Evolutionary conservation across 305 asterid species (phyloP).

Genomic region (Ilex paraguariensis): DNA sequence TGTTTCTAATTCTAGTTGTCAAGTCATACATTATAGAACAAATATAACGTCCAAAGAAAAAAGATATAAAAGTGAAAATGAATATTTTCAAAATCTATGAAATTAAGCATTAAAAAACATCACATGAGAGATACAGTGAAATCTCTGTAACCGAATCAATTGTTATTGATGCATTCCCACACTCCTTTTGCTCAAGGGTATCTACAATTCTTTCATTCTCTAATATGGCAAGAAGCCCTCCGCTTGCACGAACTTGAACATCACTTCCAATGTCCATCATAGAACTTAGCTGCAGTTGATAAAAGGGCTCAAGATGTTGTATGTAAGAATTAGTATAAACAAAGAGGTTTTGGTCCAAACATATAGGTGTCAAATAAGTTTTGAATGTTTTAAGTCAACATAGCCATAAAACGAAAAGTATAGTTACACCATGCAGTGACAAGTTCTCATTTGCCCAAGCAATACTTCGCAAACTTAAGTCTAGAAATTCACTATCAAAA

Average conservation of each 20-base stretch:
- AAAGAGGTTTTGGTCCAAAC: no score
- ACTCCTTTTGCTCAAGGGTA: constrained; percentile 63
- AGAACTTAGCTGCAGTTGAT: constrained; percentile 69
- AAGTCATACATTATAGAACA: constrained; percentile 32
- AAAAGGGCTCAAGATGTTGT: neutral
- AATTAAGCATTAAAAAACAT: constrained; percentile 10
- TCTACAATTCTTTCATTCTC: constrained; percentile 90
- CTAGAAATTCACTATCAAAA: no score
- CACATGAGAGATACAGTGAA: constrained; percentile 68
- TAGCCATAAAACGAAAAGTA: no score
- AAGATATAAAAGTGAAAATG: constrained; percentile 1
- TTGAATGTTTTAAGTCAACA: no score
- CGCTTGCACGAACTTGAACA: constrained; percentile 92
- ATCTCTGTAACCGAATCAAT: constrained; percentile 70
- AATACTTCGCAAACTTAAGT: no score
- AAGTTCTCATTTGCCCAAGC: no score
- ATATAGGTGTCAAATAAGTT: no score
- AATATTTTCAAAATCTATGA: constrained; percentile 10
- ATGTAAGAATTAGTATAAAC: no score
- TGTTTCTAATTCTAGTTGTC: constrained; percentile 52
- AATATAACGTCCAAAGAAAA: constrained; percentile 17
- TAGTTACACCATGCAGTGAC: no score
- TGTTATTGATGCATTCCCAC: constrained; percentile 65
- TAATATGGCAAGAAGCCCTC: constrained; percentile 94
- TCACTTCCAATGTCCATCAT: constrained; percentile 95